Evolutionary conservation across 306 rosid species (phyloP), one percentile per base, ranked within the genome.

Genomic region (Pyrus betulifolia): DNA sequence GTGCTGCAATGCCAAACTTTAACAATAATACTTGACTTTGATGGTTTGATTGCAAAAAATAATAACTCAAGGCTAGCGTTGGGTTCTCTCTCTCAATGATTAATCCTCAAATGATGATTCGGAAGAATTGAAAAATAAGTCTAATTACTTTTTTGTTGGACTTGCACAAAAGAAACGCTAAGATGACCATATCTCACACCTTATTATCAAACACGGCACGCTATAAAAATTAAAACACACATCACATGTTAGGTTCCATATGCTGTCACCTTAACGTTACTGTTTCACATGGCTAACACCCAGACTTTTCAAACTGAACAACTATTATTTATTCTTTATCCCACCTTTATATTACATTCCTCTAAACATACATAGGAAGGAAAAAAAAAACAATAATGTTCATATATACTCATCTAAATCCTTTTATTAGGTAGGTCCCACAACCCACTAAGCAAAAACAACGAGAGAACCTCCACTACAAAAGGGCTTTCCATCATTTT

Each of bases 371-470:
- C 87, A 83, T 69, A 71, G 72, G 23, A 22, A 76, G 71, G 23
- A 11, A 23, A 61, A 4, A 25, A 61, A 7, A 38, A 17, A 30
- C 2, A 66, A 4, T 78, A 69, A 68, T 59, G 67, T 33, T 75
- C 33, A 82, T 72, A 84, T 79, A 84, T 78, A 81, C 89, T 84
- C 74, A 69, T 76, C 84, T 82, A 85, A 60, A 81, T 51, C 58
- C 66, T 88, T 86, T 74, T 45, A 69, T 35, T 81, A 83, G 90
- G 96, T 76, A 83, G 93, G 98, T 78, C 98, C 98, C 98, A 92
- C 93, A 79, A 21, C 84, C 96, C 98, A 93, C 97, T 86, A 86
- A 72, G 83, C 70, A 68, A 51, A 51, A 51, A 86, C 79, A 74
- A 75, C 45, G 42, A 45, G 75, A 88, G 76, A 42, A 71, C 59